A percentile compares a stretch with the other conserved stretches of the same genome.
These are phyloP conservation scores for Aspergillus flavus DNA, from an alignment of 2,329 filamentous ascomycete species.

Conservation along the genomic window DNA sequence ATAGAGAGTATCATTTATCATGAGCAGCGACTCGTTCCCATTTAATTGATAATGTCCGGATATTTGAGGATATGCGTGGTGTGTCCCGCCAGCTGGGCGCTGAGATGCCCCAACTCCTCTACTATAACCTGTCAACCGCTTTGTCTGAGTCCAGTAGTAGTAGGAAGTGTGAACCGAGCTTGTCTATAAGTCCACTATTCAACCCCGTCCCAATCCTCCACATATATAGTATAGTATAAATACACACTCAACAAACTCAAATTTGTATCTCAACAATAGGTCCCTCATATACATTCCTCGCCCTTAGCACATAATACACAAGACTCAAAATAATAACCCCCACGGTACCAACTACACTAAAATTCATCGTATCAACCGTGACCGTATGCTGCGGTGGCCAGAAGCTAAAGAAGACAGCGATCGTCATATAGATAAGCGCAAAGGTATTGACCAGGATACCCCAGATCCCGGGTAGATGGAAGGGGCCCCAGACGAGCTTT, in stretches of 20 bases:
- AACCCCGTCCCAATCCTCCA: too few species aligned
- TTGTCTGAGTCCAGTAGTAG: too few species aligned
- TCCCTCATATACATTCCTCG: slow-evolving; percentile 36
- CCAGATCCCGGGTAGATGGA: slow-evolving; percentile 31
- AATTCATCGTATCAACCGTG: slow-evolving; percentile 52
- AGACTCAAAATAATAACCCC: slow-evolving; percentile 44
- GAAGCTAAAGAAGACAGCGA: slow-evolving; percentile 53
- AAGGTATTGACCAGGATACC: slow-evolving; percentile 49
- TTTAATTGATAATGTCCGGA: too few species aligned
- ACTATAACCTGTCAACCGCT: too few species aligned
- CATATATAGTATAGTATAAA: neutral
- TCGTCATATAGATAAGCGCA: slow-evolving; percentile 48
- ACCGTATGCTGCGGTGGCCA: slow-evolving; percentile 47
- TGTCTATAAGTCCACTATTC: too few species aligned
- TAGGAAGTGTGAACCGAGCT: too few species aligned
- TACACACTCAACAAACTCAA: neutral
- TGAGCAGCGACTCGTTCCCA: too few species aligned
- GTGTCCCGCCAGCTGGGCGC: too few species aligned
- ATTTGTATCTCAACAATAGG: slow-evolving; percentile 28
- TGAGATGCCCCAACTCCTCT: too few species aligned
- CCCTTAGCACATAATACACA: slow-evolving; percentile 43
- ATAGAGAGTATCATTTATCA: too few species aligned
- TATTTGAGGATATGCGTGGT: too few species aligned
- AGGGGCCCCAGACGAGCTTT: slow-evolving; percentile 34
- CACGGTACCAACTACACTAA: slow-evolving; percentile 44